A percentile compares a stretch with the other conserved stretches of the same genome.
These are phyloP conservation scores for Chalaropsis ovoidea DNA, from an alignment of 2,329 filamentous ascomycete genomes.

Conservation along the genomic window DNA sequence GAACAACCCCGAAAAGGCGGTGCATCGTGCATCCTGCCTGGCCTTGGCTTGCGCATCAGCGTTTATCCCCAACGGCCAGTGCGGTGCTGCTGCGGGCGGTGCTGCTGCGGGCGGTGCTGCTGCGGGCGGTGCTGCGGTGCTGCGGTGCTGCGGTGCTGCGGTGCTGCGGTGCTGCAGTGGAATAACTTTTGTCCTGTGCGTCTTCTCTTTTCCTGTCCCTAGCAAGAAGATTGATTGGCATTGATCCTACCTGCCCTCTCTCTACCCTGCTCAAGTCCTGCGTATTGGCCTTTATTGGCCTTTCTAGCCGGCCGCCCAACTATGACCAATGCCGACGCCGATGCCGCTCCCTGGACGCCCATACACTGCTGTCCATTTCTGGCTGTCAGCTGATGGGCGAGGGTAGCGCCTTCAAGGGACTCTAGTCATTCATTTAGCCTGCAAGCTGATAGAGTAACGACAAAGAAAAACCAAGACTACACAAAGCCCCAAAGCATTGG, in stretches of 20 bases:
- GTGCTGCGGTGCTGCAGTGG: no score
- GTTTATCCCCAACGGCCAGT: conserved; percentile 2
- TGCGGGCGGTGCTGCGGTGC: no score
- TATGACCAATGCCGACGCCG: neutral
- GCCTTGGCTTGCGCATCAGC: neutral
- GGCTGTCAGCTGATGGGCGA: neutral
- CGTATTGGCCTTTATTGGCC: no score
- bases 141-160: no score
- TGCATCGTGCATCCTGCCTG: neutral
- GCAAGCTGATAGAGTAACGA: neutral
- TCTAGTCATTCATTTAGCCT: no score
- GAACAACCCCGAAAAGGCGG: neutral
- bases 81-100: no score
- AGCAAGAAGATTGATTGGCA: conserved; percentile 4
- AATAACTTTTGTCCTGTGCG: neutral
- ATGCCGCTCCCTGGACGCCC: neutral
- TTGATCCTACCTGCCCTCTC: neutral
- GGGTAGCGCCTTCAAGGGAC: no score
- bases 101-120: no score
- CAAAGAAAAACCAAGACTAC: neutral
- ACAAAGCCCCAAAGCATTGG: neutral
- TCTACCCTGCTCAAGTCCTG: neutral
- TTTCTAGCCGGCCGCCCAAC: no score
- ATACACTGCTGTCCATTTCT: neutral
- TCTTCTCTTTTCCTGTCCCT: neutral